Conservation (phyloP, 257 asterid genomes). For the Haberlea rhodopensis region DNA sequence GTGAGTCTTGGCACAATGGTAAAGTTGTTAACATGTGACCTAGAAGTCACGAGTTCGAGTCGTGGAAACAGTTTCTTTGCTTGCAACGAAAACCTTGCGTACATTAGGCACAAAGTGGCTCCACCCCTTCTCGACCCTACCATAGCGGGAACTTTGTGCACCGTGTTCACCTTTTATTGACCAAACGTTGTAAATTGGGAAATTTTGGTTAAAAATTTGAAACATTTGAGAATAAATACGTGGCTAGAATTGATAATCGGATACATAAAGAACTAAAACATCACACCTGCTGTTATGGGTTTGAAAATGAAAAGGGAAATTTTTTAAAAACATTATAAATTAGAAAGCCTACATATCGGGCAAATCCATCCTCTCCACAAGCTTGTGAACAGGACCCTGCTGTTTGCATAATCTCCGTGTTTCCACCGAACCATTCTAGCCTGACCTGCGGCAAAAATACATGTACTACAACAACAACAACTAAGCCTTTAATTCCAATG, state of each 20-base stretch:
- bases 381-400: conserved; percentile 71
- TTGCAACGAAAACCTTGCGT: too few species aligned
- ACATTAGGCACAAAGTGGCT: too few species aligned
- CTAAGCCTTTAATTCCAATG: too few species aligned
- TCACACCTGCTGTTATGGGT: not conserved
- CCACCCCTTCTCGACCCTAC: too few species aligned
- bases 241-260: not conserved
- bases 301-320: not conserved
- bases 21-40: too few species aligned
- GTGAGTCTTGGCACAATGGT: too few species aligned
- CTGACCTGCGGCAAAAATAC: conserved; percentile 54
- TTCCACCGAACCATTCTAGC: conserved; percentile 64
- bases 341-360: conserved; percentile 59
- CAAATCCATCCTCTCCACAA: conserved; percentile 81
- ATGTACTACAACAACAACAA: too few species aligned
- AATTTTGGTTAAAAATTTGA: not conserved
- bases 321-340: not conserved
- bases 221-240: not conserved
- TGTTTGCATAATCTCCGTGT: conserved; percentile 64
- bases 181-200: not conserved
- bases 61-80: too few species aligned
- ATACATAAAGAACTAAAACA: not conserved
- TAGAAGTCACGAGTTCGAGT: too few species aligned
- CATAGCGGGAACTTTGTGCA: too few species aligned
- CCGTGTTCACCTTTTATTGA: too few species aligned